A percentile compares a stretch with the other conserved stretches of the same genome.
phyloP scores from a whole-genome alignment of 1,284 basidiomycete species.

The Cutaneotrichosporon daszewskae region DNA sequence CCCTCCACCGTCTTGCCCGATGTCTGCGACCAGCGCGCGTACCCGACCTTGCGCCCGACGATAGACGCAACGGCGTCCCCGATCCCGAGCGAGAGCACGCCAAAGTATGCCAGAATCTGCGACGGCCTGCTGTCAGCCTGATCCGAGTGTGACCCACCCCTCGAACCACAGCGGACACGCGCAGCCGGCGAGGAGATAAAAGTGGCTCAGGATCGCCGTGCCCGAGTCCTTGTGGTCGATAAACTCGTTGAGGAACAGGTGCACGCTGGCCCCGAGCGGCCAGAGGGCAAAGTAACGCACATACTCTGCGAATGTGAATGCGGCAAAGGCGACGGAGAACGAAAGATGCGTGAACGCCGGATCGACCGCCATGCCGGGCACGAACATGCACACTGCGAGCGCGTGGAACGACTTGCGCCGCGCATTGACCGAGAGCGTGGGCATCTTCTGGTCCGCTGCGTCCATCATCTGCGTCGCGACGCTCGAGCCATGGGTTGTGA shows the following conservation, averaged over 20 bases:
- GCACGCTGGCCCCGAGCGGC: slow-evolving; percentile 87
- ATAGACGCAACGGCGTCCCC: slow-evolving; percentile 94
- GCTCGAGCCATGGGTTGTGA: not conserved
- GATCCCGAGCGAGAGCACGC: slow-evolving; percentile 81
- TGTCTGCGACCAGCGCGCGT: slow-evolving; percentile 72
- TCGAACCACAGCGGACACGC: slow-evolving; percentile 93
- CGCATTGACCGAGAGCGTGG: slow-evolving; percentile 87
- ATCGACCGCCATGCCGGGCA: slow-evolving; percentile 87
- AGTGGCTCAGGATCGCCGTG: slow-evolving; percentile 93
- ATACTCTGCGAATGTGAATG: slow-evolving; percentile 94
- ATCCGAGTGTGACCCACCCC: slow-evolving; percentile 55
- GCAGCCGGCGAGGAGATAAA: slow-evolving; percentile 93
- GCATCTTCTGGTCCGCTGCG: slow-evolving; percentile 78
- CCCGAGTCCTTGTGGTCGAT: slow-evolving; percentile 92
- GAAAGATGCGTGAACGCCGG: slow-evolving; percentile 93
- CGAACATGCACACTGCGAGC: slow-evolving; percentile 89
- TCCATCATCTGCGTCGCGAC: slow-evolving; percentile 74
- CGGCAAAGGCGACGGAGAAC: slow-evolving; percentile 85
- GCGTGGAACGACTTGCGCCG: slow-evolving; percentile 96
- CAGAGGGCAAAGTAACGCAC: slow-evolving; percentile 97
- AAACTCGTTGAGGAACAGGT: slow-evolving; percentile 97
- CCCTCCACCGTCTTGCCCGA: slow-evolving; percentile 89
- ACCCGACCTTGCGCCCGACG: slow-evolving; percentile 76
- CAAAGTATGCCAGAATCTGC: slow-evolving; percentile 73
- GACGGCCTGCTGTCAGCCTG: slow-evolving; percentile 54